Percentiles rank a stretch among this genome's conserved stretches.
Evolutionary conservation across 2,329 filamentous ascomycete genomes (phyloP).

Genomic region (Pseudopithomyces maydicus): DNA sequence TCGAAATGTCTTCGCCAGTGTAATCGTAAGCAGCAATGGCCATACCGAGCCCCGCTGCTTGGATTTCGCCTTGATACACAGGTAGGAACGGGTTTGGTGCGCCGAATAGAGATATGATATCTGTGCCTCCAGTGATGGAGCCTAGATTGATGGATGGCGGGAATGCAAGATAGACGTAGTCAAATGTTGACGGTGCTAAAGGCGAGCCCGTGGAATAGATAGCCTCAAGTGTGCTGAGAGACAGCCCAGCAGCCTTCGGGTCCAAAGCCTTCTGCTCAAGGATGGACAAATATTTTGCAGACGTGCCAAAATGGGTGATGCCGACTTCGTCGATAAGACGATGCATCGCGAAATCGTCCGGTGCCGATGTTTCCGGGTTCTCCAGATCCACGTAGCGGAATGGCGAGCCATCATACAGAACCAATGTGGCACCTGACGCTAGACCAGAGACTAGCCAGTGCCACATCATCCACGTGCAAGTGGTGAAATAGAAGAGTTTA

Average conservation of each 20-base stretch:
- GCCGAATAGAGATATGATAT: constrained; percentile 95
- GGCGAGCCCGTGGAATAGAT: constrained; percentile 96
- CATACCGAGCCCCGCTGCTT: constrained; percentile 57
- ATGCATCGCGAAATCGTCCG: constrained; percentile 81
- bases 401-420: constrained; percentile 91
- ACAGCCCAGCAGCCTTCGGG: constrained; percentile 54
- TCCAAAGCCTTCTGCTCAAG: constrained; percentile 73
- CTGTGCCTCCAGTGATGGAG: constrained; percentile 93
- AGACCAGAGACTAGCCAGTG: constrained; percentile 92
- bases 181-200: constrained; percentile 88
- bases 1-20: constrained; percentile 62
- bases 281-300: constrained; percentile 88
- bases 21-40: constrained; percentile 56
- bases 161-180: constrained; percentile 85
- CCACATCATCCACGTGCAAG: constrained; percentile 99
- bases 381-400: constrained; percentile 60
- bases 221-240: constrained; percentile 67
- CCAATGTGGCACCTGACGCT: constrained; percentile 78
- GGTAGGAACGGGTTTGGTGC: constrained; percentile 68
- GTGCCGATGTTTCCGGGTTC: constrained; percentile 56
- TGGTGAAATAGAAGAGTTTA: constrained; percentile 90
- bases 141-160: constrained; percentile 81
- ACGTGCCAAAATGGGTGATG: constrained; percentile 94
- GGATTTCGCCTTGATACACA: constrained; percentile 57
- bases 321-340: constrained; percentile 77